Conservation (phyloP, 768 basidiomycete species). For the Agrocybe praecox region DNA sequence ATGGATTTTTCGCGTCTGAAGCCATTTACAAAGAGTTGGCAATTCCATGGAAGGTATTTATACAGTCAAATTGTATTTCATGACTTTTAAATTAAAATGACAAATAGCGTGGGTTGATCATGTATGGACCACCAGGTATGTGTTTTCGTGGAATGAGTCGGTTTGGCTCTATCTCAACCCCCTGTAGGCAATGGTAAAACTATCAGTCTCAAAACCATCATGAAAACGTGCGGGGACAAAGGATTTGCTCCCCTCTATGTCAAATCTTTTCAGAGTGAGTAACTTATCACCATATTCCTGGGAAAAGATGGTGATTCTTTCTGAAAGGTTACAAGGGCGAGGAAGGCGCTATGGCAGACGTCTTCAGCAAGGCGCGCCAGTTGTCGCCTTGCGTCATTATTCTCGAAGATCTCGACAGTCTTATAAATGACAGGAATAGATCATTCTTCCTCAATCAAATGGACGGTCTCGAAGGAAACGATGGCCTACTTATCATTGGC, state of each 20-base stretch:
- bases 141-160: neutral
- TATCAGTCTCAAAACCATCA: conserved; percentile 80
- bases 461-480: conserved; percentile 79
- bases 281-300: neutral
- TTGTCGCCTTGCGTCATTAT: conserved; percentile 67
- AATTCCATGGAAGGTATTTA: conserved; percentile 80
- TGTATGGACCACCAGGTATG: conserved; percentile 79
- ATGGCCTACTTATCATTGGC: conserved; percentile 77
- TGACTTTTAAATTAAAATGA: neutral
- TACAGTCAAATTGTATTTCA: neutral
- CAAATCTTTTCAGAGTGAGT: conserved; percentile 73
- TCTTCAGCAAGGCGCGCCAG: conserved; percentile 77
- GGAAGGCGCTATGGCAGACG: conserved; percentile 63
- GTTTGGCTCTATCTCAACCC: neutral
- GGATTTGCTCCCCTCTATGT: conserved; percentile 78
- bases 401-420: conserved; percentile 66
- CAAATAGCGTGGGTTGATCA: conserved; percentile 73
- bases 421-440: conserved; percentile 77
- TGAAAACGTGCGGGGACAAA: conserved; percentile 67
- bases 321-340: conserved; percentile 55
- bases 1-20: conserved; percentile 81
- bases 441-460: conserved; percentile 90
- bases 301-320: neutral
- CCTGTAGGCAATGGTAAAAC: conserved; percentile 78
- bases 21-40: conserved; percentile 69